Evolutionary conservation across 768 basidiomycete genomes (phyloP), one percentile per base, ranked within the genome.

Genomic region (Gymnopilus dilepis): DNA sequence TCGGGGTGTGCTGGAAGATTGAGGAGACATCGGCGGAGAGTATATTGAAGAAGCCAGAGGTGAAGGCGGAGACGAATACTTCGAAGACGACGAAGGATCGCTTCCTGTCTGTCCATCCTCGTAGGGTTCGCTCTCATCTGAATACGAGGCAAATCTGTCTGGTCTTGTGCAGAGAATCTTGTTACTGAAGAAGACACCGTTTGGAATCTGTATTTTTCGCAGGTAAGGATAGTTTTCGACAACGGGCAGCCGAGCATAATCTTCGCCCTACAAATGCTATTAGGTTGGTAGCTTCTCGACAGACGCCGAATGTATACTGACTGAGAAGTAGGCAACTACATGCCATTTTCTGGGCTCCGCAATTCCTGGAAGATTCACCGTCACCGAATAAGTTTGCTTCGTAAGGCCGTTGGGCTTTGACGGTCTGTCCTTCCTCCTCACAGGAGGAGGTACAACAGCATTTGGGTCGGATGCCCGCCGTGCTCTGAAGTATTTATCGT

Each of bases 311-410:
- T 48, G 54, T 42, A 42, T 30, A 68, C 83, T 70, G 70, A 91
- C 90, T 74, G 86, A 85, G 74, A 92, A 92, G 78, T 92, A 92
- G 47, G 90, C 90, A 59, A 91, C 90, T 52, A 92, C 83, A 76
- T 93, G 91, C 91, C 91, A 93, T 81, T 91, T 91, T 42, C 85
- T 82, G 28, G 82, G 81, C 55, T 82, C 81, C 57, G 76, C 77
- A 38, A 81, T 76, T 51, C 84, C 86, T 38, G 86, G 87, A 60
- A 87, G 77, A 69, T 87, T 81, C 45, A 91, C 89, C 38, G 86
- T 84, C 28, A 90, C 91, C 7, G 90, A 92, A 69, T 92, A 92
- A 0, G 91, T 93, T 71, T 93, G 91, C 76, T 93, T 93, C 42
- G 91, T 93, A 54, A 93, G 80, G n/a, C 91, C 91, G 63, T 90